These are phyloP conservation scores for Saturnispora halmiae DNA, from an alignment of 805 yeast species.

Conservation along the genomic window DNA sequence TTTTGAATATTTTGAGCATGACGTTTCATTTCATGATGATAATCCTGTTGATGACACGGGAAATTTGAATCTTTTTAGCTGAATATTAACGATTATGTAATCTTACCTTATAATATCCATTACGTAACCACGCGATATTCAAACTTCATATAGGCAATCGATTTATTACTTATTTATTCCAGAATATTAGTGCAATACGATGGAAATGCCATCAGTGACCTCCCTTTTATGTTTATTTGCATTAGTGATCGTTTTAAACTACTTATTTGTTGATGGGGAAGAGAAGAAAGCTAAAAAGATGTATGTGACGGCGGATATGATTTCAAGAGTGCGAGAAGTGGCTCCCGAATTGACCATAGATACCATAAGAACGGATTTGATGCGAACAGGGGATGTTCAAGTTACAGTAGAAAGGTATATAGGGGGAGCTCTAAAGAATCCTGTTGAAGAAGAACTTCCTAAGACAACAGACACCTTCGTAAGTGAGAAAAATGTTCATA, in stretches of 20 bases:
- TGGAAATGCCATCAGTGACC: conserved; percentile 38
- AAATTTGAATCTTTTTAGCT: conserved; percentile 18
- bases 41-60: conserved; percentile 6
- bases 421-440: conserved; percentile 24
- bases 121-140: too few relatives aligned
- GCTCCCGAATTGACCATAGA: conserved; percentile 65
- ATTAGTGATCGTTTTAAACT: conserved; percentile 53
- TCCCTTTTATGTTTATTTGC: conserved; percentile 36
- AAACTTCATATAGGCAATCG: too few relatives aligned
- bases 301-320: conserved; percentile 54
- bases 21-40: conserved; percentile 11
- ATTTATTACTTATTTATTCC: too few relatives aligned
- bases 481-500: neutral
- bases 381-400: conserved; percentile 72
- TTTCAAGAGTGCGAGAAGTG: conserved; percentile 73
- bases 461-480: neutral
- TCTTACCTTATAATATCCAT: neutral
- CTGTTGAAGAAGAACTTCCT: neutral
- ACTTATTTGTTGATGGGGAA: conserved; percentile 43
- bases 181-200: too few relatives aligned
- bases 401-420: conserved; percentile 66
- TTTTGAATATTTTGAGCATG: conserved; percentile 23
- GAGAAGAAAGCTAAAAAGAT: neutral
- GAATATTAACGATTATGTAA: neutral
- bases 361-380: conserved; percentile 67